These are phyloP conservation scores for Nannizzia gypsea DNA, from an alignment of 2,329 filamentous ascomycete species.

Conservation along the genomic window DNA sequence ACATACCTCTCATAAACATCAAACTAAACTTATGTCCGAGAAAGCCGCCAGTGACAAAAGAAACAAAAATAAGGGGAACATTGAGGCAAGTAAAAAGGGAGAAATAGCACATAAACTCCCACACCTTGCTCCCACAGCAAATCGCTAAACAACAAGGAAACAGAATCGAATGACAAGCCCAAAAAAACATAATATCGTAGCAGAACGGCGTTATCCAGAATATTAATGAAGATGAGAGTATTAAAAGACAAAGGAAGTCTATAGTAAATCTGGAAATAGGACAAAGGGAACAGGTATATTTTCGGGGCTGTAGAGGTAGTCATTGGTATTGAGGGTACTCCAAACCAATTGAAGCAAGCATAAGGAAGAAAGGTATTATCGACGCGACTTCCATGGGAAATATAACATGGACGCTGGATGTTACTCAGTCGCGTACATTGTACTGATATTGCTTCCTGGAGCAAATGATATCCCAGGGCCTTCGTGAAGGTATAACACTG, in stretches of 20 bases:
- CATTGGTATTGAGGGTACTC: not conserved
- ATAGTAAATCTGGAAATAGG: not conserved
- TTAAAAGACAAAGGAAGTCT: not conserved
- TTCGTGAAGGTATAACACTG: slow-evolving; percentile 50
- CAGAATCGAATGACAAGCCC: not conserved
- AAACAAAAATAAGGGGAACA: not conserved
- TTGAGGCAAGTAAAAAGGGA: not conserved
- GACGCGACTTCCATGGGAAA: not conserved
- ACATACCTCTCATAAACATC: not conserved
- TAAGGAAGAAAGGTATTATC: not conserved
- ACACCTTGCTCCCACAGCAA: not conserved
- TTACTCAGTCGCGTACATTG: not conserved
- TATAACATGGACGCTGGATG: too few species aligned
- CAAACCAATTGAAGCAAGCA: not conserved
- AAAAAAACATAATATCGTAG: not conserved
- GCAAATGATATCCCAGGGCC: not conserved
- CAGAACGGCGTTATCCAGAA: not conserved
- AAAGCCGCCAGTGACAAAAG: not conserved
- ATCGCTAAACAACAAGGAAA: not conserved
- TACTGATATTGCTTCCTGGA: not conserved
- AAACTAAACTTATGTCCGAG: not conserved
- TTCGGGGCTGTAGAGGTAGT: not conserved
- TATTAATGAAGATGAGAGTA: not conserved
- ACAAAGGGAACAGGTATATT: not conserved
- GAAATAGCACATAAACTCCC: not conserved